A percentile compares a stretch with the other conserved stretches of the same genome.
phyloP scores from a whole-genome alignment of 257 asterid genomes.

The Solanum paucissectum region DNA sequence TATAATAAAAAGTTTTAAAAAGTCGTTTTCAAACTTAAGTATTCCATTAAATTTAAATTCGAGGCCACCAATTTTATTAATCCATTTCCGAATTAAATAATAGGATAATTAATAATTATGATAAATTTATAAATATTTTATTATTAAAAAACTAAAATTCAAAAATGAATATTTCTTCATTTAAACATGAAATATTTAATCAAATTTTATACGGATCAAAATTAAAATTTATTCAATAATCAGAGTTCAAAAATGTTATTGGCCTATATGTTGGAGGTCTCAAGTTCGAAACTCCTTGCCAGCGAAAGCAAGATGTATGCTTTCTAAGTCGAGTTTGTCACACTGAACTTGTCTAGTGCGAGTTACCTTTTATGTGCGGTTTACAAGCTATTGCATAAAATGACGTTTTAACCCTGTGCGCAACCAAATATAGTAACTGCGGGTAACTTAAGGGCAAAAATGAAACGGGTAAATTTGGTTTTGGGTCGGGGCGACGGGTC shows the following conservation, averaged over 20 bases:
- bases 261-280: background rate
- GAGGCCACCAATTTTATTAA: background rate
- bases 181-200: too few species aligned
- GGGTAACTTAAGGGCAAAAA: background rate
- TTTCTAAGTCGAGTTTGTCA: fast-evolving
- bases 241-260: background rate
- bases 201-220: too few species aligned
- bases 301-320: background rate
- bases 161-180: background rate
- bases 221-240: too few species aligned
- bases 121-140: too few species aligned
- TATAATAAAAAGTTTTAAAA: too few species aligned
- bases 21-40: too few species aligned
- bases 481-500: background rate
- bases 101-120: background rate
- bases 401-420: fast-evolving
- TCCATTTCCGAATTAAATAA: too few species aligned
- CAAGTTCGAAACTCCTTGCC: fast-evolving
- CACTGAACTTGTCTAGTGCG: fast-evolving
- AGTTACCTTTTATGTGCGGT: too few species aligned
- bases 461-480: background rate
- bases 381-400: too few species aligned
- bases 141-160: too few species aligned
- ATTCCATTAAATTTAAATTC: too few species aligned
- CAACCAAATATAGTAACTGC: fast-evolving